phyloP scores from a whole-genome alignment of 805 yeast genomes.

The Wickerhamomyces bovis region DNA sequence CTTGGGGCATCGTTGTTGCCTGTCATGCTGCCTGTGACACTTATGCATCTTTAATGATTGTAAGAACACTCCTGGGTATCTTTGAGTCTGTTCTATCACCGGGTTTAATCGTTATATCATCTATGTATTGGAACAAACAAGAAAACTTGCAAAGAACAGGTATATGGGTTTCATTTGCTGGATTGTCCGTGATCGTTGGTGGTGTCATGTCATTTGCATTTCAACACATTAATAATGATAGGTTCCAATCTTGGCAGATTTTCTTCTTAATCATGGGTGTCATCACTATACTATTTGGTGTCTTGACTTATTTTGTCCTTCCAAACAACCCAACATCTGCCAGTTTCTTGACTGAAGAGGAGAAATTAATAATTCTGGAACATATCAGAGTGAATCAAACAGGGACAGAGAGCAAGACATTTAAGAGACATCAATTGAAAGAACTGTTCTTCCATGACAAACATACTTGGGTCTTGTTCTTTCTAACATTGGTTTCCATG shows the following conservation, averaged over 20 bases:
- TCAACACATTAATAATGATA: constrained; percentile 39
- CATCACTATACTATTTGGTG: constrained; percentile 45
- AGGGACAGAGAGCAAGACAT: constrained; percentile 40
- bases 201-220: constrained; percentile 46
- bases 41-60: constrained; percentile 50
- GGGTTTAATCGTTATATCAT: constrained; percentile 49
- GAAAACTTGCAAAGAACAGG: constrained; percentile 51
- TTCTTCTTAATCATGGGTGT: constrained; percentile 52
- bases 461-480: constrained; percentile 43
- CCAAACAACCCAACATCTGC: constrained; percentile 44
- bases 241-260: constrained; percentile 53
- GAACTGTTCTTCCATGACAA: constrained; percentile 40
- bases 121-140: constrained; percentile 54
- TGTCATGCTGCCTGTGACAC: constrained; percentile 47
- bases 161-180: constrained; percentile 53
- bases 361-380: constrained; percentile 36
- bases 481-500: constrained; percentile 39
- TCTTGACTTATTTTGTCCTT: constrained; percentile 34
- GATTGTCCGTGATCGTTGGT: constrained; percentile 41
- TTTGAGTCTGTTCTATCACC: constrained; percentile 53
- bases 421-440: constrained; percentile 34
- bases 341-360: constrained; percentile 32
- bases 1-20: constrained; percentile 50
- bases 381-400: constrained; percentile 40
- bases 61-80: constrained; percentile 45